phyloP scores from a whole-genome alignment of 176 grass and related monocot species.

The Saccharum spontaneum region DNA sequence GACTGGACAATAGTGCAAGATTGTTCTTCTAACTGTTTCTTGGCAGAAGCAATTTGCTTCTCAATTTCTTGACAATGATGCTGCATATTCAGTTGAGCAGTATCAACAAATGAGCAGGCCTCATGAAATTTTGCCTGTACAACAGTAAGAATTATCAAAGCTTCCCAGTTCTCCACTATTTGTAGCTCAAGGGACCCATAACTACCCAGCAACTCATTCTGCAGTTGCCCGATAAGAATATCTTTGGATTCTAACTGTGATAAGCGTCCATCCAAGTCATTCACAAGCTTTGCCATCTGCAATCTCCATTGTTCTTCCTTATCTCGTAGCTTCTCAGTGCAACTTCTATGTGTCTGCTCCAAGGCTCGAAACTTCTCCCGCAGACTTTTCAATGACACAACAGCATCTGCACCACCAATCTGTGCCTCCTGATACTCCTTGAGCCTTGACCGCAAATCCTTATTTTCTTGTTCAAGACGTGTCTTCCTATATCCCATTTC shows the following conservation, averaged over 20 bases:
- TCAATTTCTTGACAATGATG: slow-evolving; percentile 32
- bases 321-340: slow-evolving; percentile 58
- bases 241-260: slow-evolving; percentile 52
- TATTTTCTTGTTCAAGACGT: slow-evolving; percentile 65
- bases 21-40: slow-evolving; percentile 49
- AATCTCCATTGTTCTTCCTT: slow-evolving; percentile 59
- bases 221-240: slow-evolving; percentile 39
- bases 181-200: slow-evolving; percentile 43
- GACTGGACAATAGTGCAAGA: slow-evolving; percentile 39
- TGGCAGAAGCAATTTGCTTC: slow-evolving; percentile 30
- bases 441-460: slow-evolving; percentile 50
- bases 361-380: slow-evolving; percentile 64
- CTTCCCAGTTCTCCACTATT: slow-evolving; percentile 53
- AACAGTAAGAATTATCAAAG: slow-evolving; percentile 22
- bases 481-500: slow-evolving; percentile 65
- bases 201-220: slow-evolving; percentile 52
- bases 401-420: slow-evolving; percentile 49
- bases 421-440: slow-evolving; percentile 78
- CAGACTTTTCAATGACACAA: slow-evolving; percentile 40
- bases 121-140: slow-evolving; percentile 45
- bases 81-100: slow-evolving; percentile 40
- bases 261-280: slow-evolving; percentile 54
- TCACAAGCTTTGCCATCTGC: slow-evolving; percentile 57
- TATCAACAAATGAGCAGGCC: slow-evolving; percentile 45
- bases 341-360: slow-evolving; percentile 63